phyloP scores from a whole-genome alignment of 1,284 basidiomycete species.

The Cutaneotrichosporon daszewskae region DNA sequence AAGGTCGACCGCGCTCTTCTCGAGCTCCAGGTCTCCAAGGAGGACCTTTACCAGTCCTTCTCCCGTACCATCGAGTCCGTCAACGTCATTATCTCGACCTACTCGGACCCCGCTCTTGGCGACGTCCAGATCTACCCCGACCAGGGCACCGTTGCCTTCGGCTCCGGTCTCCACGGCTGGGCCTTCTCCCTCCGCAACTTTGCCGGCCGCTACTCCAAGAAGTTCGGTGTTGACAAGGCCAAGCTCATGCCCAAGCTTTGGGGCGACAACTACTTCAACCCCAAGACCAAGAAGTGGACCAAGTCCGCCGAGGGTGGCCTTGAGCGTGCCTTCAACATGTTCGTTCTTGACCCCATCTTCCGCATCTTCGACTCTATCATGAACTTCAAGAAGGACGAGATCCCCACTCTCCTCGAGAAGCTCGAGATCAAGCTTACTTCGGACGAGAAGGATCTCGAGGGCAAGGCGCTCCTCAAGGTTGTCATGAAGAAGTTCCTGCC shows the following conservation, averaged over 20 bases:
- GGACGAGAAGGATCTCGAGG: constrained; percentile 92
- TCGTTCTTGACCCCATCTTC: constrained; percentile 99
- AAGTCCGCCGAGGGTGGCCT: constrained; percentile 78
- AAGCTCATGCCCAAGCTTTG: constrained; percentile 98
- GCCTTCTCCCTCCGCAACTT: constrained; percentile 99
- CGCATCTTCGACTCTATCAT: constrained; percentile 97
- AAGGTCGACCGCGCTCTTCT: constrained; percentile 99
- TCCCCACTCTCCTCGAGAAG: constrained; percentile 85
- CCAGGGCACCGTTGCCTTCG: constrained; percentile 97
- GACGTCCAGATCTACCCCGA: constrained; percentile 99
- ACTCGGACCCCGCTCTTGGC: constrained; percentile 89
- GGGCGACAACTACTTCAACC: constrained; percentile 99
- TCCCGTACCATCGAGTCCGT: constrained; percentile 95
- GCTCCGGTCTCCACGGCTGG: constrained; percentile 99
- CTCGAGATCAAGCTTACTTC: constrained; percentile 86
- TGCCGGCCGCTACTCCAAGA: constrained; percentile 91
- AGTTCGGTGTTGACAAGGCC: constrained; percentile 97
- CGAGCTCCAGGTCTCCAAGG: constrained; percentile 96
- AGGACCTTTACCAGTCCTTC: constrained; percentile 97
- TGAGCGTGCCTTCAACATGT: constrained; percentile 90
- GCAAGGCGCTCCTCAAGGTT: constrained; percentile 94
- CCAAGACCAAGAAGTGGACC: constrained; percentile 94
- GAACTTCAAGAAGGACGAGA: constrained; percentile 98
- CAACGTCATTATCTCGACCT: constrained; percentile 98
- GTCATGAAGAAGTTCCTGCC: constrained; percentile 99